Percentiles rank a stretch among this genome's conserved stretches.
phyloP scores from a whole-genome alignment of 495 filamentous ascomycete genomes.

The Aspergillus wentii region DNA sequence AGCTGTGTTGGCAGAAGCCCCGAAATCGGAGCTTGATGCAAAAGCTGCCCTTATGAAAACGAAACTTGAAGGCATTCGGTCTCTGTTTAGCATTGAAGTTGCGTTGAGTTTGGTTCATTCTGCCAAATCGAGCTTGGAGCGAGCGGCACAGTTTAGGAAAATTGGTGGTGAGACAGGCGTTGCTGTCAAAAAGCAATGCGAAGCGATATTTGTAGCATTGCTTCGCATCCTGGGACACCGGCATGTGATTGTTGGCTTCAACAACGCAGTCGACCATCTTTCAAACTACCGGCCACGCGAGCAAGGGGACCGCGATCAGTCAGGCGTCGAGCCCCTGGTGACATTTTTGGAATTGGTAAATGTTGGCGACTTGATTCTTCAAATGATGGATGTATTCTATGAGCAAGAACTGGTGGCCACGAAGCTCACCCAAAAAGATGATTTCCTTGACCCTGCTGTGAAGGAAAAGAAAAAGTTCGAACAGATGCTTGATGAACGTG shows the following conservation, averaged over 20 bases:
- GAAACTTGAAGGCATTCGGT: conserved; percentile 84
- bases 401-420: conserved; percentile 83
- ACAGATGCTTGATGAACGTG: conserved; percentile 96
- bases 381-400: conserved; percentile 99
- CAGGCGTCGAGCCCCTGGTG: conserved; percentile 83
- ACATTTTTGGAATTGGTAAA: conserved; percentile 98
- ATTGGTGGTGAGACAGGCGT: conserved; percentile 73
- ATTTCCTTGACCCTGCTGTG: conserved; percentile 86
- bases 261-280: conserved; percentile 86
- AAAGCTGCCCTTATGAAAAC: conserved; percentile 97
- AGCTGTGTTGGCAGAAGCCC: conserved; percentile 55
- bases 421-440: conserved; percentile 83
- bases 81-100: conserved; percentile 93
- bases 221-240: conserved; percentile 75
- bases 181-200: conserved; percentile 86
- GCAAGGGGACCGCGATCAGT: conserved; percentile 62
- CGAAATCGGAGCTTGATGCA: conserved; percentile 87
- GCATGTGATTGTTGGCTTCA: conserved; percentile 90
- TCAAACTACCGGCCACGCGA: conserved; percentile 88
- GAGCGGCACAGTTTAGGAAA: conserved; percentile 74
- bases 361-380: conserved; percentile 94
- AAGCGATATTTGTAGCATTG: conserved; percentile 79
- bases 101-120: conserved; percentile 82
- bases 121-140: conserved; percentile 86
- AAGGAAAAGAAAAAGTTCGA: conserved; percentile 98